Base-by-base conservation (phyloP, 2,329 filamentous ascomycete genomes). In the Blastomyces parvus region DNA sequence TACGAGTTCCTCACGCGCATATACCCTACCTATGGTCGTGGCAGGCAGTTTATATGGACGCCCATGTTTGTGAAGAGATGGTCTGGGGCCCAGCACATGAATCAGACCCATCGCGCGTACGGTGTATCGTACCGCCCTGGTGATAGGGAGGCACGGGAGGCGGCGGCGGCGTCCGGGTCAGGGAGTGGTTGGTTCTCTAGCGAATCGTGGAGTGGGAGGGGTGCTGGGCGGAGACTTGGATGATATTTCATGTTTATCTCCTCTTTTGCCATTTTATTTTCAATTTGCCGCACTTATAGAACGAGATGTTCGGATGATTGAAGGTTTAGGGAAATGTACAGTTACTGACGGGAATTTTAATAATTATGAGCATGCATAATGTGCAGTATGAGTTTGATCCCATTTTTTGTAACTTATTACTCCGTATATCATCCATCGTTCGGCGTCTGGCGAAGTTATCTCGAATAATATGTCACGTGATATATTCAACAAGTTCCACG, bases 1-100 rank as follows among this genome's bases (percentile, higher is more conserved):
- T 96, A 91, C 76, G 90, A 97, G 73, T 99, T 97, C 72, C 76
- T 97, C 59, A 91, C 89, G 1, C 84, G 90, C 59, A 82, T 97
- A 52, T 97, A 91, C 81, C 94, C 94, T 4, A 86, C 89, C 62
- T 94, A 94, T 72, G 93, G 91, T 40, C 89, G 90, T 63, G 94
- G 94, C 0, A 81, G 80, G 60, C 96, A 92, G 71, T 82, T 88
- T 59, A 81, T 97, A 44, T 80, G 82, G 17, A 94, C 91, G 0
- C 94, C 94, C 2, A 74, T 75, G 6, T 86, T 91, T 68, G 77
- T 97, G 64, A 86, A 84, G 64, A 82, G 82, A 62, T 83, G 89
- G 68, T 88, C 93, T 64, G 78, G 48, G 33, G 27, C 61, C 0
- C 46, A 62, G 8, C 27, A 3, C 22, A 7, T 17, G 3, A 44